Base-by-base conservation (phyloP, 768 basidiomycete species). In the Rhodotorula taiwanensis region DNA sequence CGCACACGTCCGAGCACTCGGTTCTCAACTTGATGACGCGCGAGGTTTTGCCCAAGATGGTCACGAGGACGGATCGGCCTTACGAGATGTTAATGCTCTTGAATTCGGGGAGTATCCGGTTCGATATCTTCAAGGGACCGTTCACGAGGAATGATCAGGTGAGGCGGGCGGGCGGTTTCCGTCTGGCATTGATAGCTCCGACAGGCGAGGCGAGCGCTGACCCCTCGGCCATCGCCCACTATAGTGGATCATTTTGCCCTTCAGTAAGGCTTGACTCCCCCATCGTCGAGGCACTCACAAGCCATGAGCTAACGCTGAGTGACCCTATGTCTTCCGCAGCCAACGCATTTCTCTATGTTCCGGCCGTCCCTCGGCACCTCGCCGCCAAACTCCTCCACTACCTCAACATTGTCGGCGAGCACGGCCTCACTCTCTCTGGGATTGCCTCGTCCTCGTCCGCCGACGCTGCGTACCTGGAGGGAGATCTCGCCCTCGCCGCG, bases 31-130 rank as follows among this genome's bases (percentile, higher is more conserved):
- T 74, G 43, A 71, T 75, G 55, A 69, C 73, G 18, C 60, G 73
- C 23, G 44, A 76, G 5, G 76, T 84, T 4, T 75, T 91, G 56
- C 81, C 83, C 4, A 77, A 84, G 18, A 82, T 84, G 64, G 78
- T 82, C 27, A 73, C 78, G 42, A 73, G 83, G 0, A 52, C 82
- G 78, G 64, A 70, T 73, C 56, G 27, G 27, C 36, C 50, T 27
- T 5, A 65, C 34, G 69, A 73, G 54, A 64, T 75, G 4, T 60
- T 63, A 39, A 72, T 65, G 27, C 43, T 62, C 33, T 56, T 59
- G 34, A 78, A 77, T 62, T 68, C 75, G 1, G 78, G 78, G 0
- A 74, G 72, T 43, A 71, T 76, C 49, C 53, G 78, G 21, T 78
- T 76, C 55, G 78, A 79, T 58, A 58, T 79, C 23, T 73, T 68